Percentiles rank a stretch among this genome's conserved stretches.
Evolutionary conservation across 2,329 filamentous ascomycete species (phyloP).

Genomic region (Xylariaceae sp.): DNA sequence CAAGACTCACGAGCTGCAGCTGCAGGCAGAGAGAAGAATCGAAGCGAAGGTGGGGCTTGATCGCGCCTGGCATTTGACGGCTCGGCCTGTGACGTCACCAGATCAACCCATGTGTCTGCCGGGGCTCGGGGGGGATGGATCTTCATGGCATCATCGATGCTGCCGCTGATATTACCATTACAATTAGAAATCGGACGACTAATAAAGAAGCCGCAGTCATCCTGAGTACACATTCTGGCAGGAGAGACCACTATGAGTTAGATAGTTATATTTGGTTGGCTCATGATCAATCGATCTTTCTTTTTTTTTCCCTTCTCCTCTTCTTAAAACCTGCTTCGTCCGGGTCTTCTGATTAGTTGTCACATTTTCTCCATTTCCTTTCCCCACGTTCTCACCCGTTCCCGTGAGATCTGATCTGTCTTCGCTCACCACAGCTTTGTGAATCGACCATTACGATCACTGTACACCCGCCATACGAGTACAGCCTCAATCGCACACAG

Average conservation of each 20-base stretch:
- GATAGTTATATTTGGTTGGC: too few species aligned
- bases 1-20: background rate
- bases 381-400: background rate
- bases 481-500: slow-evolving; percentile 11
- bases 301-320: background rate
- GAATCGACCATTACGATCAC: background rate
- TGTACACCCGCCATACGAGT: slow-evolving; percentile 7
- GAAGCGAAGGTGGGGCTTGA: background rate
- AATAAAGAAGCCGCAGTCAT: too few species aligned
- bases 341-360: background rate
- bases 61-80: background rate
- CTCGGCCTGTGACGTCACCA: background rate
- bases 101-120: background rate
- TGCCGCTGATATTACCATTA: background rate
- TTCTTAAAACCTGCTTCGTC: background rate
- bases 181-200: background rate
- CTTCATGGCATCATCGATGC: background rate
- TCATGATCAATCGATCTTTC: background rate
- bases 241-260: too few species aligned
- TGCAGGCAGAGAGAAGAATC: background rate
- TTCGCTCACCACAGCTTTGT: background rate
- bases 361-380: background rate
- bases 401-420: background rate
- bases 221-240: too few species aligned
- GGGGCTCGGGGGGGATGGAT: background rate